Conservation (phyloP, 2,329 filamentous ascomycete species). For the Penicillium hesseltinei region DNA sequence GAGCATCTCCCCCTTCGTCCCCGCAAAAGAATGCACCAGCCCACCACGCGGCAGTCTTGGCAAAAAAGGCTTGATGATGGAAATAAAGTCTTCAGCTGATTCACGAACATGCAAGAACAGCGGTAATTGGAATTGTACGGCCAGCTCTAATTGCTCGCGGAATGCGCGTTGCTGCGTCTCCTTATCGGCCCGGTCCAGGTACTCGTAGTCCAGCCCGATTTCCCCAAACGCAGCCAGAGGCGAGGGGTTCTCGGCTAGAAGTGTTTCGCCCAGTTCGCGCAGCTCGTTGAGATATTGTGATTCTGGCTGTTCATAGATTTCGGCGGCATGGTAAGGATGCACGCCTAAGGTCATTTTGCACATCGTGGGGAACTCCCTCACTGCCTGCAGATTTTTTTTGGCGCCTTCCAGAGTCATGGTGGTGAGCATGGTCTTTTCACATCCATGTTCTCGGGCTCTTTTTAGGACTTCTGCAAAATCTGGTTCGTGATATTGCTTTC, state of each 20-base stretch:
- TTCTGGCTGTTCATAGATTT: conserved; percentile 35
- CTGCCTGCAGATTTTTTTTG: conserved; percentile 45
- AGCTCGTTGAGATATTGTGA: conserved; percentile 18
- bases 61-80: conserved; percentile 43
- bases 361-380: conserved; percentile 25
- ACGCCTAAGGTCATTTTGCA: conserved; percentile 51
- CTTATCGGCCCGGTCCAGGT: conserved; percentile 45
- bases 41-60: conserved; percentile 48
- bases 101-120: conserved; percentile 39
- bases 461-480: conserved; percentile 41
- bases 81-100: conserved; percentile 46
- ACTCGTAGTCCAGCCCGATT: conserved; percentile 52
- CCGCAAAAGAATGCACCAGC: conserved; percentile 88
- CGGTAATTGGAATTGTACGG: conserved; percentile 36
- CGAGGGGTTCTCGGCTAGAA: conserved; percentile 26
- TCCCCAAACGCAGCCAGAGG: conserved; percentile 51
- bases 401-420: conserved; percentile 44
- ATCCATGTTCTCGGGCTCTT: conserved; percentile 20
- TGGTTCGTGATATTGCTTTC: conserved; percentile 49
- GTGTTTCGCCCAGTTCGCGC: conserved; percentile 17
- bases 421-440: conserved; percentile 25
- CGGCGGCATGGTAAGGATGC: conserved; percentile 52
- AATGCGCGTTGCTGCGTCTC: conserved; percentile 44
- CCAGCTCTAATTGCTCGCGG: conserved; percentile 43
- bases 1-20: conserved; percentile 54